Base-by-base conservation (phyloP, 768 basidiomycete genomes). In the Kondoa subrosea region DNA sequence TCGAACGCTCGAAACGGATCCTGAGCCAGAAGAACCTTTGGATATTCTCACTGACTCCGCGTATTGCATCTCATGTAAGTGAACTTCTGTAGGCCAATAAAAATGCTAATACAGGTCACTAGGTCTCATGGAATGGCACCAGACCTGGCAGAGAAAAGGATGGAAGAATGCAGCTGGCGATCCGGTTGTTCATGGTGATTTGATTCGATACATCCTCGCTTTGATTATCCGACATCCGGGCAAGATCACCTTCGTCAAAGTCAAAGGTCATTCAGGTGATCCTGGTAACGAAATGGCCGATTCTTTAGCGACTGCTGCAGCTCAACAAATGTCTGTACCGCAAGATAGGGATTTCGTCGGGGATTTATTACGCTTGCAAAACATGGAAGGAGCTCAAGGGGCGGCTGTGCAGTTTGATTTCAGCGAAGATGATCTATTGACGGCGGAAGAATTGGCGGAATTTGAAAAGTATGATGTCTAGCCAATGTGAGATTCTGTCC, bases 261-360 rank as follows among this genome's bases (percentile, higher is more conserved):
- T 65, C 64, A 58, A 31, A 65, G 64, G 64, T 27, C 64, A 65
- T 50, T 32, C 34, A n/a, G 64, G 64, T 17, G 50, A 40, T 26
- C 3, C 14, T 3, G 64, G 64, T 12, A 65, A 65, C 64, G 64
- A 65, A n/a, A n/a, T 21, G 16, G 64, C 64, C 30, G 64, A 64
- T 32, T 34, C 15, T n/a, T 26, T 64, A 14, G 63, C 63, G 14
- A 26, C 21, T 25, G 4, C n/a, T 32, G 63, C 17, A 15, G 21
- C 21, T 32, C 4, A 15, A 4, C 32, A 34, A 12, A 12, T 27
- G 14, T 8, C 8, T 21, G 25, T 31, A 12, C 29, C 29, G 58
- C 4, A 15, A 15, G 58, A 60, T 31, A 12, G 58, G 14, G 58
- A 60, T 27, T 60, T 60, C 29, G 58, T 27, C 14, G 30, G 8